phyloP scores from a whole-genome alignment of 108 stramenopile species.

The Craspedostauros australis region DNA sequence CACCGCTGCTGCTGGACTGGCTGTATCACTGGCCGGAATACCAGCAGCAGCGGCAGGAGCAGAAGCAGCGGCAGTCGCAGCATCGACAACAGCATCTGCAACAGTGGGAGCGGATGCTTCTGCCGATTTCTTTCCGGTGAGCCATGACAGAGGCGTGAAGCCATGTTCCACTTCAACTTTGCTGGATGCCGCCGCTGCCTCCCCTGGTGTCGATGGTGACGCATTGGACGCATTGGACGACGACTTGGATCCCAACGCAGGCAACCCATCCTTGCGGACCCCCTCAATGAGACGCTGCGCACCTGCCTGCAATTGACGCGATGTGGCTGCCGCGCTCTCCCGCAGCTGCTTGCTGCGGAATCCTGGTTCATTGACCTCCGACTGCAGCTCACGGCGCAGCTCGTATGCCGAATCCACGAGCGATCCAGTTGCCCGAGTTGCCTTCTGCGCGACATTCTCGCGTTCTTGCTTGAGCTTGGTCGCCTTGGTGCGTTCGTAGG shows the following conservation, averaged over 20 bases:
- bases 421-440: conserved; percentile 36
- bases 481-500: conserved; percentile 56
- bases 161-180: not conserved
- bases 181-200: not conserved
- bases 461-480: conserved; percentile 49
- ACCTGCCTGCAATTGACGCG: conserved; percentile 23
- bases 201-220: not conserved
- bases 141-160: no score
- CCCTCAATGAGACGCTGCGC: conserved; percentile 26
- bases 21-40: conserved; percentile 13
- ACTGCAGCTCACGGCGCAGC: conserved; percentile 56
- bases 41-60: no score
- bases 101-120: no score
- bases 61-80: no score
- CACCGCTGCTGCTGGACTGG: not conserved
- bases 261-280: conserved; percentile 10
- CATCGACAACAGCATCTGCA: no score
- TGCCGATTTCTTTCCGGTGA: no score
- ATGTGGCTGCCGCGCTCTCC: conserved; percentile 38
- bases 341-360: conserved; percentile 58
- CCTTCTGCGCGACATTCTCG: conserved; percentile 44
- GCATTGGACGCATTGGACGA: not conserved
- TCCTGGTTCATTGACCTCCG: conserved; percentile 59
- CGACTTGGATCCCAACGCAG: not conserved
- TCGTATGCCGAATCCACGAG: conserved; percentile 71